Evolutionary conservation across 2,329 filamentous ascomycete genomes (phyloP), one percentile per base, ranked within the genome.

Genomic region (Calcarisporium arbuscula): DNA sequence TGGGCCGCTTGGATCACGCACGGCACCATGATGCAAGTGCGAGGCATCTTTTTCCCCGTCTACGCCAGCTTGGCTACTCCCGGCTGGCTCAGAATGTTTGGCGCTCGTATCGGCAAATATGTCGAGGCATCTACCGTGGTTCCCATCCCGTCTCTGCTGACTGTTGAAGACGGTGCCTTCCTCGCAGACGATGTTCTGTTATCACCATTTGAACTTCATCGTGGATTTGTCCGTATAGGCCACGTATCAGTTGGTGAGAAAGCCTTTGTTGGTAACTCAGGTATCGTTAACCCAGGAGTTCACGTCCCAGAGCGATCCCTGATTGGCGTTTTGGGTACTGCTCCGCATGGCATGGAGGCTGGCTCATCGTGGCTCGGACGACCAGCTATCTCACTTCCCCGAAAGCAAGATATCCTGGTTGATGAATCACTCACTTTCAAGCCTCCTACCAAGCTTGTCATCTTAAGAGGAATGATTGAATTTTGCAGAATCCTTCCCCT

Each of bases 51-150:
- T 17, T 48, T 48, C 27, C 44, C 44, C 19, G 16, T 43, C n/a
- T 48, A 42, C 15, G 45, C 45, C n/a, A 48, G 45, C 20, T 18
- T 48, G 4, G n/a, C 43, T 10, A 48, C 45, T 8, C 45, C 45
- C 2, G 23, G 30, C 6, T 48, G 44, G 44, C 27, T 48, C 32
- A 31, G 42, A 2, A 7, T 45, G 11, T 23, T 48, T 2, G 45
- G 45, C 1, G 45, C 45, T n/a, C n/a, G n/a, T n/a, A n/a, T n/a
- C n/a, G n/a, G n/a, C n/a, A n/a, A n/a, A n/a, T n/a, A n/a, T n/a
- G n/a, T n/a, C n/a, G n/a, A n/a, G n/a, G n/a, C n/a, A n/a, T n/a
- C n/a, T n/a, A n/a, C n/a, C n/a, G n/a, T n/a, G n/a, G n/a, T n/a
- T n/a, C n/a, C n/a, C n/a, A n/a, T n/a, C n/a, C n/a, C n/a, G n/a